phyloP scores from a whole-genome alignment of 768 basidiomycete genomes.

The Pisolithus orientalis region DNA sequence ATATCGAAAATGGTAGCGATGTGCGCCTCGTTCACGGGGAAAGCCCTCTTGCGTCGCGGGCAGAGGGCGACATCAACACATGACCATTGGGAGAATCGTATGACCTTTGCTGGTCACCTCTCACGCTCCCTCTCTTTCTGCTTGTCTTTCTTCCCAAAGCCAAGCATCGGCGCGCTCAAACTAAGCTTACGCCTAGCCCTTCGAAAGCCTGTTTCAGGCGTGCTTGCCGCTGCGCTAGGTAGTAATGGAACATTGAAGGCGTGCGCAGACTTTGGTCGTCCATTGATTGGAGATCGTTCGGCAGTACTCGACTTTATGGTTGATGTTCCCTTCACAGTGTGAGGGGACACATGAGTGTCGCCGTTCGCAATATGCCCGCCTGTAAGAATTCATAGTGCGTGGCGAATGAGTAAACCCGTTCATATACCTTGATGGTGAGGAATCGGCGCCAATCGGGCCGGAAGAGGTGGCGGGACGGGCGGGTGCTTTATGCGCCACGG shows the following conservation, averaged over 20 bases:
- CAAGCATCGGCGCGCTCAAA: conserved; percentile 51
- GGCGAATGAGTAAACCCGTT: conserved; percentile 7
- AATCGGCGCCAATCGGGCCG: conserved; percentile 15
- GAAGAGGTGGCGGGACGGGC: conserved; percentile 37
- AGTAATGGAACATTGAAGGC: conserved; percentile 18
- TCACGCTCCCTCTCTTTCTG: conserved; percentile 39
- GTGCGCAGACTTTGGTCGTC: conserved; percentile 23
- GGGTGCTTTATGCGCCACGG: conserved; percentile 10
- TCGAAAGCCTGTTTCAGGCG: conserved; percentile 24
- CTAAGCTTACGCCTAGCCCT: conserved; percentile 60
- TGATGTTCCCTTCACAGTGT: not conserved
- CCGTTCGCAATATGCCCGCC: not conserved
- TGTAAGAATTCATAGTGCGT: not conserved
- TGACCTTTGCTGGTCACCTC: conserved; percentile 5
- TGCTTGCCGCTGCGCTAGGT: conserved; percentile 12
- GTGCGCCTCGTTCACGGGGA: not conserved
- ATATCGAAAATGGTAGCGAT: not conserved
- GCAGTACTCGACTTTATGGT: conserved; percentile 1
- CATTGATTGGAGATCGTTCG: conserved; percentile 1
- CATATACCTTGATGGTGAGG: conserved; percentile 15
- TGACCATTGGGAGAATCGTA: not conserved
- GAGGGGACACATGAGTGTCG: not conserved
- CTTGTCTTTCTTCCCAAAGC: conserved; percentile 51
- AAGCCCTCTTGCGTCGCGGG: not conserved
- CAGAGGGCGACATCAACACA: not conserved